Base-by-base conservation (phyloP, 257 asterid genomes). In the Solanum chilense region DNA sequence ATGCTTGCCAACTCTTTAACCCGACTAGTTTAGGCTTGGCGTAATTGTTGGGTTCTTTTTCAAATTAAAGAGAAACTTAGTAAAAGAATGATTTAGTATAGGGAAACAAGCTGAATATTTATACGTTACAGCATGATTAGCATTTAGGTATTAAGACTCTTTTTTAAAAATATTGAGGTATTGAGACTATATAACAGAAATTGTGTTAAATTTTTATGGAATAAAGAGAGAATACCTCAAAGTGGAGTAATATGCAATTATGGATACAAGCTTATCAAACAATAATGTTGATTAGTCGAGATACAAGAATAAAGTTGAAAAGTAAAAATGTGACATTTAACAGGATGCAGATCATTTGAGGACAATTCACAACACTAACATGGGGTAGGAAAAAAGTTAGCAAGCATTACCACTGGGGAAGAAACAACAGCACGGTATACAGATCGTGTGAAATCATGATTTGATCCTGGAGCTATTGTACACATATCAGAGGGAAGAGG, bases 401-500 rank as follows among this genome's bases (percentile, higher is more conserved):
- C 45, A 35, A 82, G 3, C 18, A 89, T 62, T 85, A 85, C 77
- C 98, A 93, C 97, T 2, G 98, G 98, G 45, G 99, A 95, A 3
- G 98, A 95, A 88, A 97, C 93, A 88, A 95, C 93, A 87, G 89
- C 98, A 21, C 98, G 99, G 90, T 90, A 97, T 20, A 89, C 69
- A 25, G 95, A 85, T 88, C 82, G 94, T 92, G 69, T 90, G 91
- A 93, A 97, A 90, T 94, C 98, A 7, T 94, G 98, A 94, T 94
- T 97, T 81, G 97, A 93, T 27, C 98, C 97, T 16, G 98, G 98
- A 31, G 94, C 74, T 88, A 93, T 45, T 25, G 93, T 88, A 87
- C 94, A 92, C 94, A 94, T 90, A 90, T 91, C 89, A 29, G 96
- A 92, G 31, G 98, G 98, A 87, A 95, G 87, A 86, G 99, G 98